A percentile compares a stretch with the other conserved stretches of the same genome.
phyloP scores from a whole-genome alignment of 2,329 filamentous ascomycete genomes.

The Colletotrichum eremochloae region DNA sequence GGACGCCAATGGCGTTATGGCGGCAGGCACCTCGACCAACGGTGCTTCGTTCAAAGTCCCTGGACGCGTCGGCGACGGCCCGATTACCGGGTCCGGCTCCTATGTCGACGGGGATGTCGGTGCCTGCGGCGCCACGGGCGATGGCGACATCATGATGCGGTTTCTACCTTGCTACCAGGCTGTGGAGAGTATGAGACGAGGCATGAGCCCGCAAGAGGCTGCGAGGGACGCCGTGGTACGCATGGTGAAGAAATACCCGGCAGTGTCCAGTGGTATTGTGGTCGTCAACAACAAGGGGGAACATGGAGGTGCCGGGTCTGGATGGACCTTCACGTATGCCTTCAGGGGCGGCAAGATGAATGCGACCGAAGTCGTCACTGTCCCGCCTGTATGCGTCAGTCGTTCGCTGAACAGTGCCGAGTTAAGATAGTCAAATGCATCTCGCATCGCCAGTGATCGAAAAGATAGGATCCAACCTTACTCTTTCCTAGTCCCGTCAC shows the following conservation, averaged over 20 bases:
- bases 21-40: slow-evolving; percentile 69
- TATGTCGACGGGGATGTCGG: slow-evolving; percentile 68
- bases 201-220: slow-evolving; percentile 62
- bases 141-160: slow-evolving; percentile 70
- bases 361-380: slow-evolving; percentile 58
- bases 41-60: slow-evolving; percentile 67
- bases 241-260: slow-evolving; percentile 63
- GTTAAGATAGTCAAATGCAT: not conserved
- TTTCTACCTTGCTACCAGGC: slow-evolving; percentile 71
- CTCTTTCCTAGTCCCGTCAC: not conserved
- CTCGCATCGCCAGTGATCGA: not conserved
- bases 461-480: not conserved
- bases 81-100: slow-evolving; percentile 66
- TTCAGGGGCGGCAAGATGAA: slow-evolving; percentile 63
- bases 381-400: slow-evolving; percentile 46
- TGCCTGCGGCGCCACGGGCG: slow-evolving; percentile 68
- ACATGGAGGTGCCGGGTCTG: slow-evolving; percentile 65
- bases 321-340: slow-evolving; percentile 68
- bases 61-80: slow-evolving; percentile 68
- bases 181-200: slow-evolving; percentile 64
- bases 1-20: slow-evolving; percentile 59
- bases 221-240: slow-evolving; percentile 64
- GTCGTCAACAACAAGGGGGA: slow-evolving; percentile 63
- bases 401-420: slow-evolving; percentile 1
- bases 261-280: slow-evolving; percentile 62